Evolutionary conservation across 1,284 basidiomycete species (phyloP), one percentile per base, ranked within the genome.

Genomic region (Omphalotus olearius): DNA sequence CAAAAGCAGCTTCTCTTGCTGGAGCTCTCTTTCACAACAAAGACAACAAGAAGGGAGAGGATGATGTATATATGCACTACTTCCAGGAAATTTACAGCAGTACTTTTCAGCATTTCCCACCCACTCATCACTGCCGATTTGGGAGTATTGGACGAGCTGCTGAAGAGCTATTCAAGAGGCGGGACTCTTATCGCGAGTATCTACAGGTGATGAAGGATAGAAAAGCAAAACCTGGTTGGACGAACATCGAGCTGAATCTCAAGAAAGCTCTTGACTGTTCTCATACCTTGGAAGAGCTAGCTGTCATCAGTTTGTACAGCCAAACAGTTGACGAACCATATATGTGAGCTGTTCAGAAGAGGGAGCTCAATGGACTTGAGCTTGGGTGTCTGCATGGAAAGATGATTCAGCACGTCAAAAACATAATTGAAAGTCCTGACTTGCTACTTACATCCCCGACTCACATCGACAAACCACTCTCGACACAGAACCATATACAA

Each of bases 261-360:
- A 57, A 49, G 14, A 37, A 55, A 1, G 63, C 53, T 3, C 54
- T 68, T 0, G 42, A 61, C 1, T 63, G 67, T 51, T 13, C 20
- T 10, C 49, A 59, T 3, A 66, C 62, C 14, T 48, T 63, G 9
- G 61, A 60, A 2, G 64, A 68, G 51, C 59, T 67, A 16, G 53
- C 50, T 39, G 58, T 56, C 6, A 50, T 66, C 3, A 54, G 51
- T 2, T 51, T 66, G 2, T 63, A 64, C 54, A 53, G 47, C 1
- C 57, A 61, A 26, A 20, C 52, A 9, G 47, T 66, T 47, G 56
- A 52, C 1, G 37, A 53, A 25, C 60, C 58, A 4, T 62, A 64
- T 39, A 57, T 59, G 17, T 14, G 18, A 23, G 33, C 43, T 33
- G 48, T 50, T 6, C 26, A 28, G 36, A n/a, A 23, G 18, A 39